These are phyloP conservation scores for Spiraea crenata DNA, from an alignment of 331 rosid genomes.

Conservation along the genomic window DNA sequence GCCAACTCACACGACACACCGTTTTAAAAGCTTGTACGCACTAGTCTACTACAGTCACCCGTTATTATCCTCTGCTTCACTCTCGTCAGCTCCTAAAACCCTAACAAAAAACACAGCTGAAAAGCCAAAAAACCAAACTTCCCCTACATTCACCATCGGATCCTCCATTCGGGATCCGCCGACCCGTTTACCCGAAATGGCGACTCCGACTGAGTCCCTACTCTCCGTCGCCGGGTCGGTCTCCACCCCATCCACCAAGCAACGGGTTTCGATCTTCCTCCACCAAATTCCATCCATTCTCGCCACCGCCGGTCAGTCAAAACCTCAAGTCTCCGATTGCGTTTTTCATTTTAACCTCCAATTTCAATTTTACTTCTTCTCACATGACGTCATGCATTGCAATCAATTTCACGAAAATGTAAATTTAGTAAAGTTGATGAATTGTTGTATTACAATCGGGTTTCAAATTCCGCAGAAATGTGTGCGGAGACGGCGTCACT, in stretches of 20 bases:
- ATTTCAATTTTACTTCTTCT: not conserved
- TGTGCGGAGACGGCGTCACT: conserved; percentile 38
- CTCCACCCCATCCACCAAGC: conserved; percentile 62
- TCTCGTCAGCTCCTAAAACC: conserved; percentile 31
- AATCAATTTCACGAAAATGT: too few species aligned
- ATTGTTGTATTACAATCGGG: too few species aligned
- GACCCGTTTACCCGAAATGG: conserved; percentile 42
- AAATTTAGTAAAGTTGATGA: too few species aligned
- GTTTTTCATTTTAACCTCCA: not conserved
- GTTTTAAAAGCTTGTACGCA: too few species aligned
- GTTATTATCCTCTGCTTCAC: not conserved
- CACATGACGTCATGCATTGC: not conserved
- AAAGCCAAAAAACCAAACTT: not conserved
- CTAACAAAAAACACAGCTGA: conserved; percentile 18
- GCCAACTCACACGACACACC: not conserved
- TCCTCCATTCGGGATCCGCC: conserved; percentile 32
- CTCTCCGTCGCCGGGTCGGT: conserved; percentile 53
- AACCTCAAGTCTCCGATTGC: not conserved
- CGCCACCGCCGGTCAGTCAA: conserved; percentile 45
- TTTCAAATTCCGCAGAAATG: conserved; percentile 35
- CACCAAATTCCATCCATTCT: conserved; percentile 60
- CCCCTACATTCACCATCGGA: conserved; percentile 11
- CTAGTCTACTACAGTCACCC: too few species aligned
- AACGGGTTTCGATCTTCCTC: conserved; percentile 68
- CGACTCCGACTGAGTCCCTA: conserved; percentile 59